Evolutionary conservation across 2,329 filamentous ascomycete genomes (phyloP), one percentile per base, ranked within the genome.

Genomic region (Colletotrichum limetticola): DNA sequence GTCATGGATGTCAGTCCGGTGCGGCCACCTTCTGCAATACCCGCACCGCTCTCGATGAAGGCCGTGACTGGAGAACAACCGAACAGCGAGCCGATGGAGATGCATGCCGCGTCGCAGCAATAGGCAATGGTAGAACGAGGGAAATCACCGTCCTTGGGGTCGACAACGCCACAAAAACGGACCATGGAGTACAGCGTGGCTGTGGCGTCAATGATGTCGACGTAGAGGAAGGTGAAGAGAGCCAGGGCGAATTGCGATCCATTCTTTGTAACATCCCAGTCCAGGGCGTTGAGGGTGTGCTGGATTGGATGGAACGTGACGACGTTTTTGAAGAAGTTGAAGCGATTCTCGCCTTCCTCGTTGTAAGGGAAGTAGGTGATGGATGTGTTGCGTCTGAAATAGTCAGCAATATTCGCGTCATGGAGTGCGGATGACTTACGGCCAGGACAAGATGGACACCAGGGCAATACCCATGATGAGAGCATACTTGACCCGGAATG

Each of bases 181-280:
- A 93, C 93, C 93, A 95, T 95, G n/a, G 92, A 93, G 83, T 94
- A 95, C 49, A 95, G 84, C 0, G 93, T 95, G 55, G 92, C 93
- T 0, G 93, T 95, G 77, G 91, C 92, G 79, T 95, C 93, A 72
- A 95, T 91, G 76, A 95, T 93, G 77, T 95, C 93, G 63, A 95
- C 93, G 72, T 95, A 95, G 3, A 95, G 87, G 79, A 95, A 94
- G 1, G 93, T 95, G 78, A 95, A 91, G 65, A 95, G 88, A 0
- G 93, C 92, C 4, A 94, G 85, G 11, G 88, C 89, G 78, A 94
- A 94, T 75, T 94, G 90, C 0, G 87, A 86, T 6, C 86, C 87
- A 42, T 88, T 85, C 11, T 84, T 82, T 5, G 80, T 77, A 12
- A 95, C 83, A 61, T 90, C 83, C 92, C 92, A 95, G 74, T 94